Conservation (phyloP, 208 protist species). For the Trypanosoma caninum region DNA sequence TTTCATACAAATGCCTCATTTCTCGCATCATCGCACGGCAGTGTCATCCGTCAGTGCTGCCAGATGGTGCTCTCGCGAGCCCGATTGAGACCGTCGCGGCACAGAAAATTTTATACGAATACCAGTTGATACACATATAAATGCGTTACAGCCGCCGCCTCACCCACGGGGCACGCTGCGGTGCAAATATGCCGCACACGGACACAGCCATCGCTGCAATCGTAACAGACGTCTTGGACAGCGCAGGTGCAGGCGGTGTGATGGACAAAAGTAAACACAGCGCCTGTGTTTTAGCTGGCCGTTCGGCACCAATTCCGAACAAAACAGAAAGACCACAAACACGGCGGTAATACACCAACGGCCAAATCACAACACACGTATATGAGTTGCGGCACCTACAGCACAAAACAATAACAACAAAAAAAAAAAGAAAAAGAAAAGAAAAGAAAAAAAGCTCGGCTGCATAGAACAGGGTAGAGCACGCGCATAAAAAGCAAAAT, state of each 20-base stretch:
- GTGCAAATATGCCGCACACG: neutral
- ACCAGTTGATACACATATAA: too few species aligned
- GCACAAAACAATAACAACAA: neutral
- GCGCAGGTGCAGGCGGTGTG: slow-evolving; percentile 28
- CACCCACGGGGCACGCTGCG: slow-evolving; percentile 17
- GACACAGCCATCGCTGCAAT: neutral
- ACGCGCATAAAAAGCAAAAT: neutral
- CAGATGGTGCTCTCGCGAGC: slow-evolving; percentile 17
- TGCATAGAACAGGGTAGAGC: neutral
- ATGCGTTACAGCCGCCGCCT: slow-evolving; percentile 12
- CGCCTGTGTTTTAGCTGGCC: slow-evolving; percentile 27
- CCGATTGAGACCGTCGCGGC: slow-evolving; percentile 13
- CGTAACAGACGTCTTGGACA: neutral
- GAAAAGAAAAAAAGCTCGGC: neutral
- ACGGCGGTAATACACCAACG: too few species aligned
- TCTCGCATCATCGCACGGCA: neutral
- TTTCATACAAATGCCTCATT: slow-evolving; percentile 1
- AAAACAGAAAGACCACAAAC: too few species aligned
- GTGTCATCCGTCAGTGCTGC: neutral
- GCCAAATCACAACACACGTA: too few species aligned
- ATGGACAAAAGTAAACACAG: slow-evolving; percentile 11
- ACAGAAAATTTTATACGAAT: slow-evolving; percentile 5
- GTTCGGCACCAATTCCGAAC: neutral
- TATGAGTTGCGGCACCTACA: too few species aligned
- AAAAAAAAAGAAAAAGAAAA: neutral